Evolutionary conservation across 768 basidiomycete species (phyloP), one percentile per base, ranked within the genome.

Genomic region (Dictyophora rubrovolvata): DNA sequence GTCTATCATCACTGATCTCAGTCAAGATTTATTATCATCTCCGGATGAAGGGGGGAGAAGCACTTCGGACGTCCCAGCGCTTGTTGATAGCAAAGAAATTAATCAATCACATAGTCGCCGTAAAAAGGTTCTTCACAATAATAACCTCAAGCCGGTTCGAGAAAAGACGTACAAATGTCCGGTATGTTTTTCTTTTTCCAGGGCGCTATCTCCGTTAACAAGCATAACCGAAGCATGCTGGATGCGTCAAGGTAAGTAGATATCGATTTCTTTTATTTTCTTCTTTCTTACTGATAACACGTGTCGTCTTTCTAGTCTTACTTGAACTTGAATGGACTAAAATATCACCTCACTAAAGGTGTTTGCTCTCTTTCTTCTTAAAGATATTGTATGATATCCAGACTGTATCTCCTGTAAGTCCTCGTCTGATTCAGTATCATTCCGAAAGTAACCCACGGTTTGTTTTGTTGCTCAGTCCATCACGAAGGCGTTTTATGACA

Each of bases 281-380:
- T 35, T 22, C 12, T 17, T 23, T 10, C 47, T 34, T 7, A 18
- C 35, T 61, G 18, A 35, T 34, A 36, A 42, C 18, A 37, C 36
- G 11, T 21, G 47, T 56, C 34, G 20, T 17, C 28, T 20, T 18
- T 52, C 18, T 65, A 84, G 77, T 69, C 78, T 28, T 86, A 86
- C 64, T 75, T 84, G 47, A 85, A 83, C 67, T 77, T 82, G 8
- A 85, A 84, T 62, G 84, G 85, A 10, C 71, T 85, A 50, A 83
- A 83, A 66, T 85, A 86, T 64, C 84, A 86, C 63, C 69, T 82
- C 54, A 80, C 83, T 64, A 85, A 82, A 65, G 84, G 84, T 11
- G 84, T 80, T 1, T 86, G 86, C 67, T 76, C 42, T 42, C 42
- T 5, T 42, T 42, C 42, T 42, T 42, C 42, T 2, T n/a, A 42